Percentiles rank a stretch among this genome's conserved stretches.
phyloP scores from a whole-genome alignment of 192 early-diverging fungal species.

The Coemansia reversa region DNA sequence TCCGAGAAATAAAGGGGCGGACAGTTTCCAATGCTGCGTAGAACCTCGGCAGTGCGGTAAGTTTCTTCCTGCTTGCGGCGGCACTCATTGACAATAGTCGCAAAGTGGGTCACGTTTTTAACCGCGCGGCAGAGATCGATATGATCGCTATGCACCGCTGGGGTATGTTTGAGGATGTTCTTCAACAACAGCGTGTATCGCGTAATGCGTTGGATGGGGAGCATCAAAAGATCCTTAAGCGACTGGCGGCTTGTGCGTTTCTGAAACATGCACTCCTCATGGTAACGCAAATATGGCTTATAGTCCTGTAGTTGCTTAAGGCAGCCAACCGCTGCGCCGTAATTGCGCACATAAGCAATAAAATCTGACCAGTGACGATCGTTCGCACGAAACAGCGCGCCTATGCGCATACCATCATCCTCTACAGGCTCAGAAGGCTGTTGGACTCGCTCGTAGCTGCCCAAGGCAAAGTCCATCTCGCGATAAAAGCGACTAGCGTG shows the following conservation, averaged over 20 bases:
- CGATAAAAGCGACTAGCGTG: slow-evolving; percentile 53
- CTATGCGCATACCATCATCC: slow-evolving; percentile 50
- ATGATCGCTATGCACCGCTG: slow-evolving; percentile 49
- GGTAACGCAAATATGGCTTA: slow-evolving; percentile 49
- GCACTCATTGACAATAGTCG: slow-evolving; percentile 52
- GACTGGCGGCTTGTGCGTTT: slow-evolving; percentile 55
- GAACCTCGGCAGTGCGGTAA: slow-evolving; percentile 31
- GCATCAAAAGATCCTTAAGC: slow-evolving; percentile 51
- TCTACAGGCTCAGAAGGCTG: slow-evolving; percentile 5
- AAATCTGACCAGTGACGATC: slow-evolving; percentile 51
- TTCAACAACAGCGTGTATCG: slow-evolving; percentile 54
- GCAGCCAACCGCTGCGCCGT: slow-evolving; percentile 46
- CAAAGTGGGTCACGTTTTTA: slow-evolving; percentile 50
- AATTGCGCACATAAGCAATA: slow-evolving; percentile 51
- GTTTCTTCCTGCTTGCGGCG: slow-evolving; percentile 53
- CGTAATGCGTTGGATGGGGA: slow-evolving; percentile 53
- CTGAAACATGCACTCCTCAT: slow-evolving; percentile 50
- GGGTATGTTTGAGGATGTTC: slow-evolving; percentile 51
- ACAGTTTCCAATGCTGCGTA: slow-evolving; percentile 37
- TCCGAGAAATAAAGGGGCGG: slow-evolving; percentile 36
- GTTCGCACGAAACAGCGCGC: slow-evolving; percentile 42
- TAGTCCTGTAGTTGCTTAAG: slow-evolving; percentile 53
- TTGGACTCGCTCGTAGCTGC: slow-evolving; percentile 43
- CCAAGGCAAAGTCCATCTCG: slow-evolving; percentile 50
- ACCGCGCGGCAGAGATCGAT: slow-evolving; percentile 52